A percentile compares a stretch with the other conserved stretches of the same genome.
Evolutionary conservation across 805 yeast species (phyloP).

Genomic region (Wickerhamiella brachini): DNA sequence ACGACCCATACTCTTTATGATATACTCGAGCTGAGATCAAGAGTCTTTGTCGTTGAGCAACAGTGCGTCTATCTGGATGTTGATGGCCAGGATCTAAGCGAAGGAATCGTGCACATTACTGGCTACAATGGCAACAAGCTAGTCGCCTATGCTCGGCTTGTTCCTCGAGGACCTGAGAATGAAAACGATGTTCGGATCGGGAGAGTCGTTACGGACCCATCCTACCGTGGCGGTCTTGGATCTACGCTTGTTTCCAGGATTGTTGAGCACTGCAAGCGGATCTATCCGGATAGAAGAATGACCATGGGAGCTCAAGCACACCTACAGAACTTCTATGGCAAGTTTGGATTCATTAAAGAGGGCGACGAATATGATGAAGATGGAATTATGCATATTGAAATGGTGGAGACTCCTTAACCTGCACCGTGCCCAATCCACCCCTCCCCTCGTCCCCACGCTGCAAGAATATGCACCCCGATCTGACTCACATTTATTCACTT

Average conservation of each 20-base stretch:
- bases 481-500: no score
- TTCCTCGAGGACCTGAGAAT: background rate
- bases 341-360: conserved; percentile 9
- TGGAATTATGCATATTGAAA: conserved; percentile 14
- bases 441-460: no score
- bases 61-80: conserved; percentile 14
- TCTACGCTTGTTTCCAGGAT: conserved; percentile 6
- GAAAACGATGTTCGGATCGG: conserved; percentile 8
- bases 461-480: no score
- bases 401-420: no score
- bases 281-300: background rate
- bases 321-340: conserved; percentile 11
- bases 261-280: conserved; percentile 6
- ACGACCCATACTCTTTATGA: conserved; percentile 9
- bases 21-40: conserved; percentile 10
- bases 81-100: conserved; percentile 14
- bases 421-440: no score
- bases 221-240: conserved; percentile 14
- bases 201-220: conserved; percentile 12
- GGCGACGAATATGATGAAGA: conserved; percentile 8
- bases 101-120: conserved; percentile 8
- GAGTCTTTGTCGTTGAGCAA: conserved; percentile 19
- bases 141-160: conserved; percentile 7
- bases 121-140: conserved; percentile 3
- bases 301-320: conserved; percentile 12